Evolutionary conservation across 768 basidiomycete species (phyloP), one percentile per base, ranked within the genome.

Genomic region (Lactarius evosmus): DNA sequence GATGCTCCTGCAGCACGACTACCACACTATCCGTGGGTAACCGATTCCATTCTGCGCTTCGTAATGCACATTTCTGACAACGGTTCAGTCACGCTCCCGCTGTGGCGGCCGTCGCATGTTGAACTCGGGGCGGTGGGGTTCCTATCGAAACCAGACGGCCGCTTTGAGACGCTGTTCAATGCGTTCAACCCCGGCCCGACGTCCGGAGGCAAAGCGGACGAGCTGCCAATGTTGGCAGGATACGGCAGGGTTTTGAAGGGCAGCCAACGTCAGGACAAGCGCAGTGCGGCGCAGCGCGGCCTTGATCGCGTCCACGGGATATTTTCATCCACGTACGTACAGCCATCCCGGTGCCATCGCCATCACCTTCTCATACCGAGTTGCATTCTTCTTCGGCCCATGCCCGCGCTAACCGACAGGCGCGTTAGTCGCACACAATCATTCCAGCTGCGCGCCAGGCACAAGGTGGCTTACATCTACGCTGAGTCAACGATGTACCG

Each of bases 111-210:
- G 2, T 75, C 81, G 4, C 78, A 69, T 6, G 82, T 93, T 0
- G 72, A 79, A 14, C 74, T 92, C 2, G 92, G 91, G 7, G 84
- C 86, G 3, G 86, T 93, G 9, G 92, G 92, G 3, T 94, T 88
- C 71, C 75, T 92, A 29, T 78, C 78, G 36, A 88, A 86, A 68
- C 82, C 86, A 0, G 74, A 74, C n/a, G 91, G 91, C 3, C 74
- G 76, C 51, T 94, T 94, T 67, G 74, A 89, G 62, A 86, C 84
- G 8, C 77, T 93, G 7, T 85, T 91, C 75, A 89, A 91, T 72
- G 82, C 87, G 1, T 80, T 84, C 71, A 75, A 81, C 57, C 86
- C 84, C 6, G 72, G 74, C 41, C 79, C 79, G 64, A 77, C 83
- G 7, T 71, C 75, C 1, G 76, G 79, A 27, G 80, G 78, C 6